Base-by-base conservation (phyloP, 306 rosid species). In the Prunus mume region DNA sequence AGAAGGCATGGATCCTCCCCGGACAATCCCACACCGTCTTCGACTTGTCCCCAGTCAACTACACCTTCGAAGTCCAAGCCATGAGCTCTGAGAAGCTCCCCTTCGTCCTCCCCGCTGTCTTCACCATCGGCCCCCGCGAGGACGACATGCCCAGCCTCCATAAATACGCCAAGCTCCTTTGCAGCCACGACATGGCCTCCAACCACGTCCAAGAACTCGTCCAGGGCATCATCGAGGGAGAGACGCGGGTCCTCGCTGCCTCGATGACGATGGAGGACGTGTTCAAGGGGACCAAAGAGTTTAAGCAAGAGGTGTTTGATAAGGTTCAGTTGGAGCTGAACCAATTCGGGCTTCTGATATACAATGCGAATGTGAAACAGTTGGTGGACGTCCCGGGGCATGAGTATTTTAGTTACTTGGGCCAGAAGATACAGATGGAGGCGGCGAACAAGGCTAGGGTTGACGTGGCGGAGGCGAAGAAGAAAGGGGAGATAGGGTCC, bases 31-130 rank as follows among this genome's bases (percentile, higher is more conserved):
- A 12, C 69, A 55, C 61, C 4, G 2, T 28, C 50, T 70, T 88
- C 47, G 89, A 88, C 75, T 68, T 90, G 18, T 79, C 92, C 12
- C 88, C 92, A 0, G 88, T 86, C 0, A 90, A 88, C 81, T 90
- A 88, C 82, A 90, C 90, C 51, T 86, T 90, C 77, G 73, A 90
- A 10, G 89, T 88, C 4, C 89, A 90, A 47, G 95, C 95, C 34
- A 90, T 86, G 96, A 86, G 88, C 25, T 84, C 86, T 6, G 88
- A 90, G 74, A 90, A 88, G 78, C 92, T 90, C 3, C 88, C 92
- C n/a, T 90, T 90, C 58, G 2, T 84, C 13, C 89, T 88, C 49
- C 95, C 87, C 0, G 79, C 90, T 0, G 91, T 87, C n/a, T 90
- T 90, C 82, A 90, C 90, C 2, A 84, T 90, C 9, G 87, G 90